Percentiles rank a stretch among this genome's conserved stretches.
These are phyloP conservation scores for Saccharomyces hybrid DNA, from an alignment of 1,139 yeast species.

Conservation along the genomic window DNA sequence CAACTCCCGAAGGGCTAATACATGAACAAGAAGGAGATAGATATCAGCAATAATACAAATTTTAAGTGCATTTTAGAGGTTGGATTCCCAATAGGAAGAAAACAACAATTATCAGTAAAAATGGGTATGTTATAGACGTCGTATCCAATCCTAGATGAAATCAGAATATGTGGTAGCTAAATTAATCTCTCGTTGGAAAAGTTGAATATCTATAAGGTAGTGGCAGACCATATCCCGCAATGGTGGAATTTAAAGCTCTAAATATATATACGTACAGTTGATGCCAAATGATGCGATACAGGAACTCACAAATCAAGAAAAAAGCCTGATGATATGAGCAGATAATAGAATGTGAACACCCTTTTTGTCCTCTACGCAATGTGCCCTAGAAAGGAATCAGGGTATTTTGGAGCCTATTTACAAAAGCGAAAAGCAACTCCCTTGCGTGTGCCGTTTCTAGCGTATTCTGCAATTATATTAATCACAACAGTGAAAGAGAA, in stretches of 20 bases:
- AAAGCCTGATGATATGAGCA: neutral
- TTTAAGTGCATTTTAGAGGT: neutral
- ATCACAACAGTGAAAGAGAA: neutral
- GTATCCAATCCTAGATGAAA: neutral
- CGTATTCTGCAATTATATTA: neutral
- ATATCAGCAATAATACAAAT: neutral
- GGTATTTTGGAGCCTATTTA: neutral
- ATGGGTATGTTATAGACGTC: constrained; percentile 21
- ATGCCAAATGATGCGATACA: neutral
- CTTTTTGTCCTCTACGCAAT: no score
- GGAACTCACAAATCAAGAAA: neutral
- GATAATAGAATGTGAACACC: no score
- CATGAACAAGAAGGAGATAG: neutral
- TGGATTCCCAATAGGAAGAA: neutral
- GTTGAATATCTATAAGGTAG: neutral
- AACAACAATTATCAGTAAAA: constrained; percentile 22
- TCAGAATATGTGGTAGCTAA: neutral
- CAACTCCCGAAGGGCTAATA: neutral
- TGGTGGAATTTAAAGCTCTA: neutral
- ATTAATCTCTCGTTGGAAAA: neutral
- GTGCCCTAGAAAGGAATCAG: no score
- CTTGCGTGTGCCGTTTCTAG: no score
- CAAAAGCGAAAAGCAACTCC: neutral
- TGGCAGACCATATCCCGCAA: neutral
- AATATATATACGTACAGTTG: neutral